Conservation (phyloP, 306 rosid genomes). For the Prunus mongolica region DNA sequence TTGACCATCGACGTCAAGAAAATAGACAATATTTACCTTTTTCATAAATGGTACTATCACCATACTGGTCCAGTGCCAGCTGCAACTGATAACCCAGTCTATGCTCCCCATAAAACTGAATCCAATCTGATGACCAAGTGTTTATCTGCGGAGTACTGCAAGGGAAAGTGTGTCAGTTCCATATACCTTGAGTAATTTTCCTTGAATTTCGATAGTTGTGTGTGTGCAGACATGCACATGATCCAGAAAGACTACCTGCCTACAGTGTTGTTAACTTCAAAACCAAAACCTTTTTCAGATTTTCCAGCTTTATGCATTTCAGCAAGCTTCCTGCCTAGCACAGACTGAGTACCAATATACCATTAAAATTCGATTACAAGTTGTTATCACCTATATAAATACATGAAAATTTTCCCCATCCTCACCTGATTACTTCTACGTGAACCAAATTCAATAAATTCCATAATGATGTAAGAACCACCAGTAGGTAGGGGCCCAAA, state of each 20-base stretch:
- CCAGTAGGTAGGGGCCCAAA: constrained; percentile 79
- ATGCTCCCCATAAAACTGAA: constrained; percentile 76
- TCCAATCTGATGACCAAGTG: constrained; percentile 90
- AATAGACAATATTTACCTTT: constrained; percentile 49
- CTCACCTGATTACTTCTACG: constrained; percentile 81
- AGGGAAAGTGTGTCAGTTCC: constrained; percentile 6
- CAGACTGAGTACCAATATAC: constrained; percentile 53
- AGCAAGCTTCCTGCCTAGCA: constrained; percentile 79
- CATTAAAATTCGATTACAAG: constrained; percentile 13
- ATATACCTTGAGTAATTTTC: neutral
- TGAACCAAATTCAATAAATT: constrained; percentile 74
- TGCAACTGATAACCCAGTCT: constrained; percentile 85
- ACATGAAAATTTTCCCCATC: constrained; percentile 12
- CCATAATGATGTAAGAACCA: constrained; percentile 95
- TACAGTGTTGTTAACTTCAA: constrained; percentile 78
- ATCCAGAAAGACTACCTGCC: constrained; percentile 58
- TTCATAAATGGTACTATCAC: constrained; percentile 64
- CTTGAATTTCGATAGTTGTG: neutral
- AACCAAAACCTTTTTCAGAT: constrained; percentile 80
- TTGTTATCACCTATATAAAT: constrained; percentile 7
- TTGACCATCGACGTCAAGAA: constrained; percentile 1
- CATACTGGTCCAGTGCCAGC: constrained; percentile 59
- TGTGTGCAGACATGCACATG: neutral
- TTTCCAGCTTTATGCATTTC: constrained; percentile 93
- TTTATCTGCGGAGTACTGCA: constrained; percentile 90